Percentiles rank a stretch among this genome's conserved stretches.
Conservation (phyloP, 2,329 filamentous ascomycete species). For the Pseudocercospora fuligena region DNA sequence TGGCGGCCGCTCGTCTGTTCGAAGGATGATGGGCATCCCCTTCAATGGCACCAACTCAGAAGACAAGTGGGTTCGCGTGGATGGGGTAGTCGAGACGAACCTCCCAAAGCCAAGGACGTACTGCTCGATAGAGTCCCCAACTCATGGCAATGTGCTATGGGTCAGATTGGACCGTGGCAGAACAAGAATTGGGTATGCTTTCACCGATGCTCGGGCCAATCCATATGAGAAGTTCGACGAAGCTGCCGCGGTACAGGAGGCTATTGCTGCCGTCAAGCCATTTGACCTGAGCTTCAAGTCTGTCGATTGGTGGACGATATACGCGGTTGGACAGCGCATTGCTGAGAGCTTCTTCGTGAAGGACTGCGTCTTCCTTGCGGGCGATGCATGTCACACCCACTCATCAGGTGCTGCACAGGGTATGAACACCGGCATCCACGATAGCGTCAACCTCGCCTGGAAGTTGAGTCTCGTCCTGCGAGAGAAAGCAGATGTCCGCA, state of each 20-base stretch:
- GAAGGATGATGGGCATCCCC: conserved; percentile 54
- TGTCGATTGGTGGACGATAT: conserved; percentile 53
- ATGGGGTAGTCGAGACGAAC: conserved; percentile 56
- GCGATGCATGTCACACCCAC: conserved; percentile 45
- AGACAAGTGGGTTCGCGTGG: conserved; percentile 61
- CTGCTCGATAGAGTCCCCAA: conserved; percentile 58
- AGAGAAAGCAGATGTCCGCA: conserved; percentile 43
- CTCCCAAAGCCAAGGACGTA: conserved; percentile 54
- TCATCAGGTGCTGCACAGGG: conserved; percentile 51
- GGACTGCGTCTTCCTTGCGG: conserved; percentile 37
- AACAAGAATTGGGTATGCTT: conserved; percentile 61
- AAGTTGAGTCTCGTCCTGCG: conserved; percentile 49
- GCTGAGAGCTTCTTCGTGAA: conserved; percentile 30
- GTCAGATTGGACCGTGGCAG: conserved; percentile 59
- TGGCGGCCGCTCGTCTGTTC: conserved; percentile 72
- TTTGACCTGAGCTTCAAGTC: conserved; percentile 47
- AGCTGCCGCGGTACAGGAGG: conserved; percentile 42
- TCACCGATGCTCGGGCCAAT: conserved; percentile 47
- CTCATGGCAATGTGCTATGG: conserved; percentile 63
- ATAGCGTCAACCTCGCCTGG: conserved; percentile 51
- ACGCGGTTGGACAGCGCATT: conserved; percentile 50
- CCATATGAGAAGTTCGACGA: conserved; percentile 31
- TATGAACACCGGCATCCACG: conserved; percentile 53
- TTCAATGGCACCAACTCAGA: conserved; percentile 58
- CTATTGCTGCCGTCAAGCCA: conserved; percentile 47